Base-by-base conservation (phyloP, 768 basidiomycete species). In the Pleurotus djamor region DNA sequence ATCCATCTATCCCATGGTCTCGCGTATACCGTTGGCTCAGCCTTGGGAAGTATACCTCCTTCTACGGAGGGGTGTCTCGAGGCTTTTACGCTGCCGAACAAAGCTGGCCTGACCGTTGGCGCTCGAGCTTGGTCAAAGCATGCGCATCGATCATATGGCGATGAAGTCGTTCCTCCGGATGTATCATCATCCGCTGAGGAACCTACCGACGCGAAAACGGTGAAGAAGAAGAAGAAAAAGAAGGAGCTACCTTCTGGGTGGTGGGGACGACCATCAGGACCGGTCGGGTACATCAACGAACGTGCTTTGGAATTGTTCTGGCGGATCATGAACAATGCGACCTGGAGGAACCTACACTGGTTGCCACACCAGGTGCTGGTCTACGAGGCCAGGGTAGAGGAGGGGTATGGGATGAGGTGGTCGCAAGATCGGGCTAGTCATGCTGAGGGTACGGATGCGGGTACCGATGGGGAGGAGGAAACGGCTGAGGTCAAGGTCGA, bases 341-440 rank as follows among this genome's bases (percentile, higher is more conserved):
- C 80, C 33, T 88, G 87, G 87, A 73, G 77, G 54, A 87, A 88
- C 69, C 60, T 88, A 38, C 87, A 88, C 65, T 86, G 84, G 84
- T 67, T 88, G 2, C 85, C 87, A 2, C 85, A 86, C 64, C 73
- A 76, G 44, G 73, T 87, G 13, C 66, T 88, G 59, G 84, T 87
- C 32, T 88, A 87, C 64, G 86, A 88, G 64, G 77, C 79, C 5
- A 72, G 86, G 58, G 80, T 86, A 17, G 63, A 70, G 4, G 84
- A 83, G 58, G 86, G 86, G 0, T 88, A 87, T 71, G 86, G 86
- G 0, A 83, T 87, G 84, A 74, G 86, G 10, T 87, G 86, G 86
- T 81, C 83, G 1, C 84, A 81, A 65, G 76, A 84, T 67, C 69
- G 68, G 17, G 68, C 68, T 50, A 61, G 54, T 36, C 41, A 48